These are phyloP conservation scores for Davidsoniella neocaledoniae DNA, from an alignment of 2,329 filamentous ascomycete species.

Conservation along the genomic window DNA sequence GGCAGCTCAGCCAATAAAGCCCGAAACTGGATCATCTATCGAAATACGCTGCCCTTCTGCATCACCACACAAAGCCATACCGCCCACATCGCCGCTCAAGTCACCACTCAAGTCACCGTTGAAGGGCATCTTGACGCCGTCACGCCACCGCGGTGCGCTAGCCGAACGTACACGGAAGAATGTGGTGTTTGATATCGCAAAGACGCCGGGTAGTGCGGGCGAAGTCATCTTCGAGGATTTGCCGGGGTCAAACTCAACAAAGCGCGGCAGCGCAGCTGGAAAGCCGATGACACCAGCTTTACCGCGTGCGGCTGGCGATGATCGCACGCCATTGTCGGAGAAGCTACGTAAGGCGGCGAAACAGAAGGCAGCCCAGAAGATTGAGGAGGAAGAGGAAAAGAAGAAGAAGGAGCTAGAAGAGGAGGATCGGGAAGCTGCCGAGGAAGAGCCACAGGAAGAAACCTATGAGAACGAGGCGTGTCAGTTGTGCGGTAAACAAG, in stretches of 20 bases:
- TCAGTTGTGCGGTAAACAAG: constrained; percentile 37
- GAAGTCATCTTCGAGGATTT: constrained; percentile 38
- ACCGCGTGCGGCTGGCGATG: not conserved
- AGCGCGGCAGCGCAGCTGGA: not conserved
- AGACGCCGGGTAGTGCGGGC: constrained; percentile 14
- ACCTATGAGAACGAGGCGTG: constrained; percentile 38
- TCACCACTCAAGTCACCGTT: constrained; percentile 17
- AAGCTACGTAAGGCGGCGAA: constrained; percentile 13
- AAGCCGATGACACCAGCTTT: not conserved
- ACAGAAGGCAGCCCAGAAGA: constrained; percentile 14
- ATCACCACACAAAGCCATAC: constrained; percentile 5
- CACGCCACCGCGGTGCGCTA: constrained; percentile 22
- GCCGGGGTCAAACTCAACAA: constrained; percentile 20
- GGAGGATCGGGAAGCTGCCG: not conserved
- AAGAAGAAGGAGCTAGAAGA: constrained; percentile 18
- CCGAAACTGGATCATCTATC: no score
- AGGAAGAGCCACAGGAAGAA: constrained; percentile 17
- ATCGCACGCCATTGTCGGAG: constrained; percentile 10
- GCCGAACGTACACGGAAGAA: constrained; percentile 30
- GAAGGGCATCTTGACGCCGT: constrained; percentile 40
- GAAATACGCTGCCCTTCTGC: not conserved
- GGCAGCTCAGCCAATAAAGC: not conserved
- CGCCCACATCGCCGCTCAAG: constrained; percentile 5
- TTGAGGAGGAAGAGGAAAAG: constrained; percentile 7
- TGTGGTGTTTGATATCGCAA: constrained; percentile 31